Conservation (phyloP, 1,284 basidiomycete genomes). For the Melampsora larici-populina region DNA sequence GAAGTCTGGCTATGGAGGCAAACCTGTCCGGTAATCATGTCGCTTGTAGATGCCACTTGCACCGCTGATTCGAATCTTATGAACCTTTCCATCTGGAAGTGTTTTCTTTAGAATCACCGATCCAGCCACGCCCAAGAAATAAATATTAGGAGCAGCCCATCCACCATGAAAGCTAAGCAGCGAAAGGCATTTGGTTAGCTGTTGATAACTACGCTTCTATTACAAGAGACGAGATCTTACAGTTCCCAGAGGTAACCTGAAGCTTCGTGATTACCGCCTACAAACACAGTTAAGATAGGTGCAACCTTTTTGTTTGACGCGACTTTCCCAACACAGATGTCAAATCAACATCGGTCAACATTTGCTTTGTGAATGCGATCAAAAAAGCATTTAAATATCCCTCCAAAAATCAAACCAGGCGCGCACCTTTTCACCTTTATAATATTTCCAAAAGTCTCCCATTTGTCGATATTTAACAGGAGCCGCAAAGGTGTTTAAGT, state of each 20-base stretch:
- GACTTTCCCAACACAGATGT: slow-evolving; percentile 23
- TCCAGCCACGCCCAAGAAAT: slow-evolving; percentile 89
- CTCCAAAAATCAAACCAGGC: neutral
- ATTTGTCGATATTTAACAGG: slow-evolving; percentile 82
- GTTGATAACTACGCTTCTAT: slow-evolving; percentile 13
- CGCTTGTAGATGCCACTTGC: slow-evolving; percentile 88
- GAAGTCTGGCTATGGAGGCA: slow-evolving; percentile 38
- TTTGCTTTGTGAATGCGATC: neutral
- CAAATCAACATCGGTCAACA: slow-evolving; percentile 23
- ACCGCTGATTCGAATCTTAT: slow-evolving; percentile 80
- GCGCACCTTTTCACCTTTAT: slow-evolving; percentile 66
- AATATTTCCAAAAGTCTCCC: slow-evolving; percentile 79
- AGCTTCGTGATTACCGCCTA: slow-evolving; percentile 97
- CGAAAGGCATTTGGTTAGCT: neutral
- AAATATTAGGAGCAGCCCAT: slow-evolving; percentile 89
- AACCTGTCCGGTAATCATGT: slow-evolving; percentile 73
- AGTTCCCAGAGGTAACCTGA: slow-evolving; percentile 97
- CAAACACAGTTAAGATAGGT: slow-evolving; percentile 84
- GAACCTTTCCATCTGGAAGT: slow-evolving; percentile 20
- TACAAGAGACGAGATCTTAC: slow-evolving; percentile 58
- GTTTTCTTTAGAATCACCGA: slow-evolving; percentile 67
- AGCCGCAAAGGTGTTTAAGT: slow-evolving; percentile 84
- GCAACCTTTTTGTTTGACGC: slow-evolving; percentile 56
- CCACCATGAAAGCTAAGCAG: slow-evolving; percentile 49
- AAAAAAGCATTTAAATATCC: neutral